Conservation (phyloP, 1,284 basidiomycete species). For the Ceratobasidium sp. region DNA sequence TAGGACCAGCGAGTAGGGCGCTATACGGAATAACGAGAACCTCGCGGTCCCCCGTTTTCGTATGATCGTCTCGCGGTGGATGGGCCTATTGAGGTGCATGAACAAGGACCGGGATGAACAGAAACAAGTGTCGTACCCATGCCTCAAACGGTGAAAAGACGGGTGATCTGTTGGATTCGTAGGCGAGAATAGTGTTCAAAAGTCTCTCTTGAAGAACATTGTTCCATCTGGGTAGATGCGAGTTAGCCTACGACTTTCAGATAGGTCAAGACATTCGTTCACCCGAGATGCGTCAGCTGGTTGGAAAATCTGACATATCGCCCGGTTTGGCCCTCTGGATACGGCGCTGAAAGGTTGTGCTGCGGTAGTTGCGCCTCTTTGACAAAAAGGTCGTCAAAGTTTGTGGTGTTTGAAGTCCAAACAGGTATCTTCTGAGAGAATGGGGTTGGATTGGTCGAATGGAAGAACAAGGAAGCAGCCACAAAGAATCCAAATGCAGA, state of each 20-base stretch:
- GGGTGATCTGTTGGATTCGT: constrained; percentile 42
- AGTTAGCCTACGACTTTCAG: background rate
- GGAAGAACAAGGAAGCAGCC: background rate
- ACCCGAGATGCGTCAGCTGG: constrained; percentile 39
- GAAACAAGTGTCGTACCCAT: constrained; percentile 1
- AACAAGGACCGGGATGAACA: background rate
- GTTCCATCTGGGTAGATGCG: constrained; percentile 59
- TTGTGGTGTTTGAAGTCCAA: constrained; percentile 5
- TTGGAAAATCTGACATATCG: constrained; percentile 36
- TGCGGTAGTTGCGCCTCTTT: constrained; percentile 41
- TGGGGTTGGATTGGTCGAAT: background rate
- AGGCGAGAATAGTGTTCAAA: constrained; percentile 45
- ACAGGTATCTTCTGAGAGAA: background rate
- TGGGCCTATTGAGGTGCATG: constrained; percentile 2
- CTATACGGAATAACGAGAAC: constrained; percentile 47
- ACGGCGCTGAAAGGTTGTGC: constrained; percentile 37
- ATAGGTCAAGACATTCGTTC: background rate
- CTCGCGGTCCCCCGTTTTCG: background rate
- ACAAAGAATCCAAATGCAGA: background rate
- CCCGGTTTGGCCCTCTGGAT: constrained; percentile 41
- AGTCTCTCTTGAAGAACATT: constrained; percentile 65
- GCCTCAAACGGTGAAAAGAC: constrained; percentile 39
- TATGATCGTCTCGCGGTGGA: constrained; percentile 22
- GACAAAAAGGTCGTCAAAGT: constrained; percentile 30
- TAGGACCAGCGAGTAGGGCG: constrained; percentile 62